Base-by-base conservation (phyloP, 2,329 filamentous ascomycete species). In the Neonectria coccinea region DNA sequence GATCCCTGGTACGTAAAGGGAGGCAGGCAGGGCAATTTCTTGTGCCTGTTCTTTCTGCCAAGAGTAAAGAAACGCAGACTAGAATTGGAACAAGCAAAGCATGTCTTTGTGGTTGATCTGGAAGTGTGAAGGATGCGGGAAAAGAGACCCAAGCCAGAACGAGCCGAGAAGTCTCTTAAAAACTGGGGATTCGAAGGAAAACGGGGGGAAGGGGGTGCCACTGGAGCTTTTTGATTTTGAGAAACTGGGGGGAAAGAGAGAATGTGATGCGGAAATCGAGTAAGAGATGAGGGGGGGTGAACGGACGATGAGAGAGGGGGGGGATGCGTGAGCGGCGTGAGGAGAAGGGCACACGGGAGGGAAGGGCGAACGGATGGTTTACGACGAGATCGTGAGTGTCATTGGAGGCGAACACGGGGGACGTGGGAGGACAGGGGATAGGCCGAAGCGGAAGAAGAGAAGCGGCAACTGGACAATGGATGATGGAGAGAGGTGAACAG, bases 381-480 rank as follows among this genome's bases (percentile, higher is more conserved):
- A 59, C 61, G 61, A 59, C 36, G 45, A 56, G 61, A 64, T 64
- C 50, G 61, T 56, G 61, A 64, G 61, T 63, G 60, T 63, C 42
- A 63, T 58, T 58, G 60, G 60, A 63, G 55, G 54, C 33, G n/a
- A 31, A 42, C 31, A 39, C n/a, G 18, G 27, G 48, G 54, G 33
- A 18, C 55, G 50, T 25, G 58, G 51, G 8, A 50, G 16, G 25
- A 31, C 47, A 55, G 56, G 44, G 60, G 55, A 54, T 54, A 36
- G 50, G 51, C 39, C n/a, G 44, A 44, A 64, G 39, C 27, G 20
- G 18, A 33, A 51, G 58, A 36, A 44, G 42, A 54, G 45, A 57
- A 47, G 14, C 6, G 36, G n/a, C 36, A 39, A 39, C 36, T 39
- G 36, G 36, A 48, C 16, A 47, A 36, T 36, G 33, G 45, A 48